Conservation (phyloP, 306 rosid species). For the Begonia peltatifolia region DNA sequence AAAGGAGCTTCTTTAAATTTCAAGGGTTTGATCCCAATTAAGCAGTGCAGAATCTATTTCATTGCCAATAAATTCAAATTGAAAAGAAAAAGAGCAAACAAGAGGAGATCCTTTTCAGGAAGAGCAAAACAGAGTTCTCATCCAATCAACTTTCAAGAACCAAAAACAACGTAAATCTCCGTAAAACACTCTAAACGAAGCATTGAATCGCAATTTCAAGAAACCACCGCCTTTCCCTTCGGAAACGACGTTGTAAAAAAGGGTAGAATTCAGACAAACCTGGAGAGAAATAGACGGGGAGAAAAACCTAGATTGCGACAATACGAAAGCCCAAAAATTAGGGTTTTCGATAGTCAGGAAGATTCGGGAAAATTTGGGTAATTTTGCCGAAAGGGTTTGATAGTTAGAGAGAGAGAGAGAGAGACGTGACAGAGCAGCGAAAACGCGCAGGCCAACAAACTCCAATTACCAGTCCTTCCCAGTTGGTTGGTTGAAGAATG, state of each 20-base stretch:
- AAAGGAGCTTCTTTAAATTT: too few relatives aligned
- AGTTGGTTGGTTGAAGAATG: slow-evolving; percentile 16
- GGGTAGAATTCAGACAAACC: background rate
- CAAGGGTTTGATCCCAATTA: too few relatives aligned
- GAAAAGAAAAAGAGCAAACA: too few relatives aligned
- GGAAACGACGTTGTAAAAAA: background rate
- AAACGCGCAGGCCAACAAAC: background rate
- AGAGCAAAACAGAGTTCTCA: background rate
- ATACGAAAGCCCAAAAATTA: slow-evolving; percentile 25
- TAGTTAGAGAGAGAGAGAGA: slow-evolving; percentile 7
- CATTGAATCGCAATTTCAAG: too few relatives aligned
- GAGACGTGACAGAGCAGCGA: slow-evolving; percentile 20
- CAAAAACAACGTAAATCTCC: background rate
- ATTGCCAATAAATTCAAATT: too few relatives aligned
- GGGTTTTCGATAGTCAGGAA: background rate
- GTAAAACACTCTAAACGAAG: background rate
- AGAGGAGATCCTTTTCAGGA: background rate
- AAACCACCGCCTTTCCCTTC: too few relatives aligned
- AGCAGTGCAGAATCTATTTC: too few relatives aligned
- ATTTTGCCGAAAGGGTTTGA: background rate
- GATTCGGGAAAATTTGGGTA: slow-evolving; percentile 2
- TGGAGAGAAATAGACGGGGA: background rate
- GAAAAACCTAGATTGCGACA: background rate
- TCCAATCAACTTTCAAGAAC: background rate
- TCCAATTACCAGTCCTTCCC: background rate